Evolutionary conservation across 139 green algal genomes (phyloP).

Genomic region (Mesotaenium endlicherianum): DNA sequence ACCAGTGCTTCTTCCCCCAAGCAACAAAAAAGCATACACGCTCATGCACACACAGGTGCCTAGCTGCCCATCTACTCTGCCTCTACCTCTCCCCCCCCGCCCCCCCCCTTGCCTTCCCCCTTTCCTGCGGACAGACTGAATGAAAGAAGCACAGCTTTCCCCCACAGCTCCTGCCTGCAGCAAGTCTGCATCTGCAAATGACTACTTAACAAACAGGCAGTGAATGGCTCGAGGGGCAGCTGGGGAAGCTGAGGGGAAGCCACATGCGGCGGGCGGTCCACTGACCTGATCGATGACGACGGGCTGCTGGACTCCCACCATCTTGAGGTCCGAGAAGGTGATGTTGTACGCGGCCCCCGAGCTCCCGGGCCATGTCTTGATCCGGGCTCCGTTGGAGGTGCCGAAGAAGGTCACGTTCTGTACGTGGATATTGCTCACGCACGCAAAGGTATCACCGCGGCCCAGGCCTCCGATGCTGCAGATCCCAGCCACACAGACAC

Average conservation of each 20-base stretch:
- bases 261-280: neutral
- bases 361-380: neutral
- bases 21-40: neutral
- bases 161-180: neutral
- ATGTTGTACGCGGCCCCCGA: neutral
- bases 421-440: neutral
- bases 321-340: neutral
- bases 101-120: no score
- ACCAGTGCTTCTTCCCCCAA: neutral
- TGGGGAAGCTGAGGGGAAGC: neutral
- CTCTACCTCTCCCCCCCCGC: neutral
- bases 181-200: neutral
- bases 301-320: neutral
- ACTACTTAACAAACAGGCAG: neutral
- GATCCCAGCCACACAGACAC: neutral
- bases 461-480: constrained; percentile 2
- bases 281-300: neutral
- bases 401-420: neutral
- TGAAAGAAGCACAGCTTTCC: neutral
- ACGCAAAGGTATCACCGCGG: neutral
- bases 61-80: neutral
- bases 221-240: no score
- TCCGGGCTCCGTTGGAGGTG: neutral
- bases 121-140: neutral
- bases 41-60: neutral